Conservation (phyloP, 2,329 filamentous ascomycete species). For the Exserohilum rostratum region DNA sequence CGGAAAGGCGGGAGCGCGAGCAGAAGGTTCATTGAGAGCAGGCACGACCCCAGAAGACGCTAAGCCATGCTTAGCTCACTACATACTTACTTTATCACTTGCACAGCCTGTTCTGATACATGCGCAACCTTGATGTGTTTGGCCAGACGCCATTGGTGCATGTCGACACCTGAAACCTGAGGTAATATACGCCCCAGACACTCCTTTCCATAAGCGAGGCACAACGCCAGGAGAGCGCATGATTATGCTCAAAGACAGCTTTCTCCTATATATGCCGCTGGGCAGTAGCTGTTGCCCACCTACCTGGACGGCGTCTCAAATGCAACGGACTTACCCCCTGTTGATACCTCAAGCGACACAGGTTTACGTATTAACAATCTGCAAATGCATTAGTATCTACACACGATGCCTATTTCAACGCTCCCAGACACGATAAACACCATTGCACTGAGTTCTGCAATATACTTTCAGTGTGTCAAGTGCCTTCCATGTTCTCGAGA, state of each 20-base stretch:
- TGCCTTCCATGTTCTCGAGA: not conserved
- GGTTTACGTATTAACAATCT: not conserved
- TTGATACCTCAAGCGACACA: not conserved
- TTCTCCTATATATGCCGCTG: not conserved
- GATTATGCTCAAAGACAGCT: not conserved
- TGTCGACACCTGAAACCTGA: constrained; percentile 16
- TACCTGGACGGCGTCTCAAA: not conserved
- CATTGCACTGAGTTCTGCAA: not conserved
- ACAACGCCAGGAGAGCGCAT: constrained; percentile 4
- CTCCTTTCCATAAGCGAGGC: constrained; percentile 7
- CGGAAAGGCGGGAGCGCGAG: constrained; percentile 11
- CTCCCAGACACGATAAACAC: not conserved
- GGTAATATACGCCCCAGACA: constrained; percentile 13
- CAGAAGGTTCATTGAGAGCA: constrained; percentile 24
- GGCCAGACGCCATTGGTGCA: constrained; percentile 16
- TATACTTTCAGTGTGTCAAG: not conserved
- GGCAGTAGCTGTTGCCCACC: not conserved
- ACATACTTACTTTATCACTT: constrained; percentile 10
- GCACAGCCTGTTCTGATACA: constrained; percentile 11
- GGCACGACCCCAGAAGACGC: constrained; percentile 11
- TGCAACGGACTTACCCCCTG: not conserved
- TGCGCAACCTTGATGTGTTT: constrained; percentile 5
- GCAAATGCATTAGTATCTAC: not conserved
- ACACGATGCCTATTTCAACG: not conserved
- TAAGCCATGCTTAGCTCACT: constrained; percentile 11